These are phyloP conservation scores for Athelia sp. DNA, from an alignment of 1,284 basidiomycete species.

Conservation along the genomic window DNA sequence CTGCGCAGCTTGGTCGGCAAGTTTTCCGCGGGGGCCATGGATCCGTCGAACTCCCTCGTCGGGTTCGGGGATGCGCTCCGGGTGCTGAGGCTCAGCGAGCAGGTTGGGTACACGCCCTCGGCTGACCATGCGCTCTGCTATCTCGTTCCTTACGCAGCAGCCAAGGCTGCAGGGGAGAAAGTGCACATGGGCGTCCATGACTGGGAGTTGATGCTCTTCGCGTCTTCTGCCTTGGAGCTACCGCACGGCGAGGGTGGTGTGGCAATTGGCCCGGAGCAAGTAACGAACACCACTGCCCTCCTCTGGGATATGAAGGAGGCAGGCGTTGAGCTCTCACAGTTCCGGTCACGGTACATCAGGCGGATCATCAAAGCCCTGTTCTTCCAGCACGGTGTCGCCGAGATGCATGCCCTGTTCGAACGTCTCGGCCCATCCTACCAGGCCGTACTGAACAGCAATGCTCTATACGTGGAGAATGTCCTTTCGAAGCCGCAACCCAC, in stretches of 20 bases:
- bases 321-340: slow-evolving; percentile 16
- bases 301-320: slow-evolving; percentile 26
- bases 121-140: not conserved
- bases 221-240: not conserved
- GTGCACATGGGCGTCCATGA: not conserved
- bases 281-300: slow-evolving; percentile 24
- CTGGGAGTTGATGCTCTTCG: not conserved
- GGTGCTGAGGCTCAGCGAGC: not conserved
- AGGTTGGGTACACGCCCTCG: not conserved
- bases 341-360: slow-evolving; percentile 17
- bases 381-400: slow-evolving; percentile 17
- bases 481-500: slow-evolving; percentile 11
- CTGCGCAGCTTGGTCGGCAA: not conserved
- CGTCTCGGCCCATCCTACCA: slow-evolving; percentile 26
- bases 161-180: not conserved
- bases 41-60: not conserved
- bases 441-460: slow-evolving; percentile 11
- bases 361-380: slow-evolving; percentile 21
- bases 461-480: too few species aligned
- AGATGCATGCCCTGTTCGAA: slow-evolving; percentile 17
- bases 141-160: not conserved
- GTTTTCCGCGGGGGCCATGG: not conserved
- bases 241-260: slow-evolving; percentile 5
- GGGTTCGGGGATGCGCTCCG: not conserved
- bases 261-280: slow-evolving; percentile 16